Conservation (phyloP, 495 filamentous ascomycete genomes). For the Daldinia caldariorum region DNA sequence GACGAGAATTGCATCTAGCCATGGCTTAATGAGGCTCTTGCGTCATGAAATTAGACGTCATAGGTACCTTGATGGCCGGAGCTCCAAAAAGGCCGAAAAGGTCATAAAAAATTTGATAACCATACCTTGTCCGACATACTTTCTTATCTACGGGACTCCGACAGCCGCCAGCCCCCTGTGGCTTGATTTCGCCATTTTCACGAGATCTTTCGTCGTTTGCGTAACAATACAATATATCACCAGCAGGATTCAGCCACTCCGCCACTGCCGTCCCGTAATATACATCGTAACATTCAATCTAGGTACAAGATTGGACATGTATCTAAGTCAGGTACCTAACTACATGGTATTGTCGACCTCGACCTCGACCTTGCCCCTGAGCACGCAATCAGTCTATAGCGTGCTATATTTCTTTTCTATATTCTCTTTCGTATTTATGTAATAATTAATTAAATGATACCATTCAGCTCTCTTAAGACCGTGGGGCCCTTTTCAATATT, state of each 20-base stretch:
- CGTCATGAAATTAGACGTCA: neutral
- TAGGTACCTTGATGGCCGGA: neutral
- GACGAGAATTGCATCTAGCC: neutral
- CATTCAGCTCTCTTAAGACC: neutral
- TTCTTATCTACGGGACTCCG: conserved; percentile 26
- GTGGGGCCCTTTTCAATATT: neutral
- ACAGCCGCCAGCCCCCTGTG: conserved; percentile 39
- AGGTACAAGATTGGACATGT: neutral
- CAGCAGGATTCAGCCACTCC: conserved; percentile 26
- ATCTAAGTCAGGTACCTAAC: neutral
- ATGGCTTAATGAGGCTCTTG: neutral
- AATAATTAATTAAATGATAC: neutral
- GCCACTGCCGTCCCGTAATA: conserved; percentile 19
- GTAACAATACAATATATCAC: conserved; percentile 20
- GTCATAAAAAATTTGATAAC: neutral
- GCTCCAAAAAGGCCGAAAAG: too few species aligned
- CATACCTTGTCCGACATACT: conserved; percentile 23
- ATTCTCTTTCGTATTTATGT: neutral
- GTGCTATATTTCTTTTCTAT: neutral
- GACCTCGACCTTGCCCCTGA: neutral
- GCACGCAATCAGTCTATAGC: neutral
- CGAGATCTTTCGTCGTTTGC: conserved; percentile 32
- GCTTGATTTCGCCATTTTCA: conserved; percentile 40
- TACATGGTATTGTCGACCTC: neutral
- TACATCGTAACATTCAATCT: conserved; percentile 18